These are phyloP conservation scores for Scenedesmus sp. DNA, from an alignment of 163 green algal species.

Conservation along the genomic window DNA sequence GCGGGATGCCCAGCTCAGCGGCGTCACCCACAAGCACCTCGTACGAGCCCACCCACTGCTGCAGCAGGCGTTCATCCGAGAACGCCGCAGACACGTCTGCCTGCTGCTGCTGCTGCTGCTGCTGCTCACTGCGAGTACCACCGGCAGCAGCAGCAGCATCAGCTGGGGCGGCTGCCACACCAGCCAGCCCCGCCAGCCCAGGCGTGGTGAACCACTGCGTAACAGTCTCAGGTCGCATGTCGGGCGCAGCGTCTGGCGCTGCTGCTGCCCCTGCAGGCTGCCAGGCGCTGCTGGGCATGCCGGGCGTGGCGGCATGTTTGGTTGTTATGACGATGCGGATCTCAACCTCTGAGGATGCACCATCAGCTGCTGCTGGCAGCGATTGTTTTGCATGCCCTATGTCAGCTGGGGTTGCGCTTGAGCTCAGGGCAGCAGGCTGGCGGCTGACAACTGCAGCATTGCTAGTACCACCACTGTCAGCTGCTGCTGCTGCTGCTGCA, in stretches of 20 bases:
- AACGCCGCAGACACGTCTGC: neutral
- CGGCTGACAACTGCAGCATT: neutral
- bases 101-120: slow-evolving; percentile 4
- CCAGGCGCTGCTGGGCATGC: neutral
- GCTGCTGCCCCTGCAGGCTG: neutral
- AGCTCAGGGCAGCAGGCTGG: neutral
- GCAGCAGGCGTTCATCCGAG: slow-evolving; percentile 7
- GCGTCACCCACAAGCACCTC: slow-evolving; percentile 26
- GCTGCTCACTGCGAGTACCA: neutral
- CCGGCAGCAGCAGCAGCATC: neutral
- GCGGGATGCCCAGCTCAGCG: slow-evolving; percentile 33
- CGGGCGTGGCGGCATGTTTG: neutral
- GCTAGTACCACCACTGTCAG: neutral
- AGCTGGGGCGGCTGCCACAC: neutral
- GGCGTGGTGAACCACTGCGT: slow-evolving; percentile 31
- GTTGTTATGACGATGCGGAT: neutral
- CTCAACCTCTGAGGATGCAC: neutral
- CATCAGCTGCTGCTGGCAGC: neutral
- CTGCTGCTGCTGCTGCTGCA: neutral
- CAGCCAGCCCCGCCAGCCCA: slow-evolving; percentile 10
- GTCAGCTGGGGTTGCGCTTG: neutral
- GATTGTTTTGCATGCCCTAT: neutral
- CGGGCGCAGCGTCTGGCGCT: too few relatives aligned
- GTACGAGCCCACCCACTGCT: slow-evolving; percentile 31
- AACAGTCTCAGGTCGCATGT: slow-evolving; percentile 14